Conservation (phyloP, 768 basidiomycete species). For the Hemileccinum rubropunctum region DNA sequence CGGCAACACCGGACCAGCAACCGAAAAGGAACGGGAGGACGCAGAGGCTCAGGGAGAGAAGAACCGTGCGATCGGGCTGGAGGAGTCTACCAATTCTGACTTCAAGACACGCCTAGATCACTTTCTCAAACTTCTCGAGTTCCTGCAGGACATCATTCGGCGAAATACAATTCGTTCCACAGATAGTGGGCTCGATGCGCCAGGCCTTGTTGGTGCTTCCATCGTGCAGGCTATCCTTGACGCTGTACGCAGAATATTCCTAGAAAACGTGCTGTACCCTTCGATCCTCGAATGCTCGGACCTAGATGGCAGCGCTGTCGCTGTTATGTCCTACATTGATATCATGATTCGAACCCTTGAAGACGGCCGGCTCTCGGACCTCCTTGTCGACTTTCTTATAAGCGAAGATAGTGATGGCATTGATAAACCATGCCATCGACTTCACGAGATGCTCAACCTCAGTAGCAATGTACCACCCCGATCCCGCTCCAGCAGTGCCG, state of each 20-base stretch:
- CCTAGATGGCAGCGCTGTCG: constrained; percentile 90
- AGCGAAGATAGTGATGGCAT: constrained; percentile 81
- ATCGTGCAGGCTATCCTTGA: constrained; percentile 83
- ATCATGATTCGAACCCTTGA: constrained; percentile 77
- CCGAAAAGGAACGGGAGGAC: constrained; percentile 58
- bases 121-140: constrained; percentile 87
- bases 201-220: constrained; percentile 69
- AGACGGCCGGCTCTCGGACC: constrained; percentile 62
- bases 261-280: constrained; percentile 91
- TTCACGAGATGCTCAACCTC: constrained; percentile 42
- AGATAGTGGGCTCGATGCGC: constrained; percentile 47
- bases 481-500: constrained; percentile 24
- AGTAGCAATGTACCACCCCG: constrained; percentile 33
- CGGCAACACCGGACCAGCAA: constrained; percentile 56
- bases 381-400: constrained; percentile 75
- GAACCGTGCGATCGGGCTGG: constrained; percentile 62
- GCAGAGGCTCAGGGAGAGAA: constrained; percentile 49
- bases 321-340: constrained; percentile 94
- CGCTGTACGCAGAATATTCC: constrained; percentile 79
- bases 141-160: constrained; percentile 83
- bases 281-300: constrained; percentile 93
- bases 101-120: constrained; percentile 82
- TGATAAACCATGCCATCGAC: constrained; percentile 43
- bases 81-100: constrained; percentile 70
- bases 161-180: constrained; percentile 49